Percentiles rank a stretch among this genome's conserved stretches.
phyloP scores from a whole-genome alignment of 371 early-diverging fungal species.

The Mortierella sp. region DNA sequence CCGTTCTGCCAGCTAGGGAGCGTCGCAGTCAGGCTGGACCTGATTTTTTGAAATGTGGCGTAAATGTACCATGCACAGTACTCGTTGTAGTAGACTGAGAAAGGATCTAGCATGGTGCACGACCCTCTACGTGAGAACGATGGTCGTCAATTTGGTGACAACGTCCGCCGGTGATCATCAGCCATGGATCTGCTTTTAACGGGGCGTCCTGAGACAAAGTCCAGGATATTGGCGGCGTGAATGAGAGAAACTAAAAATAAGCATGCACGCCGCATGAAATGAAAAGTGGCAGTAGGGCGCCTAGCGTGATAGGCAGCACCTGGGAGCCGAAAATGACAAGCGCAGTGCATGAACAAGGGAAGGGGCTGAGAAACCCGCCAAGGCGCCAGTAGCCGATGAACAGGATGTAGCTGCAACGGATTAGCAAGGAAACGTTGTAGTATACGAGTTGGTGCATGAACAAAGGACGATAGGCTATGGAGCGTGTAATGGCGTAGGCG shows the following conservation, averaged over 20 bases:
- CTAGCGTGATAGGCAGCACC: not conserved
- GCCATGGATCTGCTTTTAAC: not conserved
- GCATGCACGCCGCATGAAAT: slow-evolving; percentile 12
- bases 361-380: slow-evolving; percentile 12
- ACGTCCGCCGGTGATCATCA: not conserved
- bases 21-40: not conserved
- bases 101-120: not conserved
- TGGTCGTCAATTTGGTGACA: not conserved
- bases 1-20: too few relatives aligned
- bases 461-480: not conserved
- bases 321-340: slow-evolving; percentile 6
- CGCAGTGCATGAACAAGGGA: slow-evolving; percentile 9
- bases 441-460: not conserved
- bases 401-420: slow-evolving; percentile 1
- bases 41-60: not conserved
- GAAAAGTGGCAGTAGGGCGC: not conserved
- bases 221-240: slow-evolving; percentile 5
- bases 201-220: not conserved
- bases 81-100: not conserved
- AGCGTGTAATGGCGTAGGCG: not conserved
- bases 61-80: not conserved
- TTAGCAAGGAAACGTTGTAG: not conserved
- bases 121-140: not conserved
- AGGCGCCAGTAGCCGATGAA: not conserved
- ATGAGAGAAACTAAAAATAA: slow-evolving; percentile 7